These are phyloP conservation scores for Lepraria neglecta DNA, from an alignment of 495 filamentous ascomycete genomes.

Conservation along the genomic window DNA sequence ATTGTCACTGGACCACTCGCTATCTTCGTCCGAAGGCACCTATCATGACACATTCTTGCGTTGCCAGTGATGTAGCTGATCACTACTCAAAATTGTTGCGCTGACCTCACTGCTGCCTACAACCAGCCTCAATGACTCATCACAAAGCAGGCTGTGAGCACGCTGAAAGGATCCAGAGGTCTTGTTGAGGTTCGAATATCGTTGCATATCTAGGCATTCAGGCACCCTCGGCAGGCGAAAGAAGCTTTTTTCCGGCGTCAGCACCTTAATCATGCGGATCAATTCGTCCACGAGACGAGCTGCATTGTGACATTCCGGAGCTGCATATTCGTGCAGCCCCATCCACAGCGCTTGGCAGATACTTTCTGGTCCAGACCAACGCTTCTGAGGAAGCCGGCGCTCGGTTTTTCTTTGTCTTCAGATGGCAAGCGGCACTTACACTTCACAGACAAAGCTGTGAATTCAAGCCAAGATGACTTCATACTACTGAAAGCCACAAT, in stretches of 20 bases:
- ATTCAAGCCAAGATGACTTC: no score
- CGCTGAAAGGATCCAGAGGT: background rate
- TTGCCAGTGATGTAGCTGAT: slow-evolving; percentile 1
- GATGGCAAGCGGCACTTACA: no score
- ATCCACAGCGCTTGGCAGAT: no score
- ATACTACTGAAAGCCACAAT: no score
- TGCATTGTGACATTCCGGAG: background rate
- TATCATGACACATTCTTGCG: background rate
- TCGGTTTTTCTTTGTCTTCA: no score
- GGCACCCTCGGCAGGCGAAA: background rate
- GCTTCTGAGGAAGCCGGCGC: no score
- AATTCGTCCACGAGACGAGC: slow-evolving; percentile 1
- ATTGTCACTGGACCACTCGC: background rate
- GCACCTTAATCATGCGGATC: background rate
- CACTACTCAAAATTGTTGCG: background rate
- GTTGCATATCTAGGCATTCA: background rate
- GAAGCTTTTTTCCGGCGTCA: slow-evolving; percentile 3
- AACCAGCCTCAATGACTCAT: background rate
- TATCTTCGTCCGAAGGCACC: background rate
- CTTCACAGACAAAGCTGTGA: no score
- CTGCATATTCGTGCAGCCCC: background rate
- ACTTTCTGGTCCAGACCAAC: no score
- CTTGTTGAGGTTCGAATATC: background rate
- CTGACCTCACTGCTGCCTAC: background rate
- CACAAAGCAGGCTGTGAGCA: background rate